Conservation (phyloP, 805 yeast species). For the Lachancea cidri region DNA sequence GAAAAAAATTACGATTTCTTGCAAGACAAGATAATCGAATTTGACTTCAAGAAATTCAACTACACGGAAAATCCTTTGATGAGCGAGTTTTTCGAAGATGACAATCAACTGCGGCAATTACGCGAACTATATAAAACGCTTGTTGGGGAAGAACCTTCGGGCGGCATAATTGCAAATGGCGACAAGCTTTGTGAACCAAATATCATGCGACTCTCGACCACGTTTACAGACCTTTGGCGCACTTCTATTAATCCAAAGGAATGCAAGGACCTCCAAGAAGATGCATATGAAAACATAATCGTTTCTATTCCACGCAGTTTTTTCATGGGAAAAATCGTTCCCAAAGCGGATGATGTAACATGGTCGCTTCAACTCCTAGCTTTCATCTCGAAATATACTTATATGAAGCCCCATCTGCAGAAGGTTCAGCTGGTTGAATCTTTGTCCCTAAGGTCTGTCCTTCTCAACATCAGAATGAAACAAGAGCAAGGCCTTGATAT, state of each 20-base stretch:
- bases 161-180: background rate
- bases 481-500: conserved; percentile 5
- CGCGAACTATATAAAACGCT: background rate
- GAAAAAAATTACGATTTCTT: conserved; percentile 33
- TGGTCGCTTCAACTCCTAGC: conserved; percentile 93
- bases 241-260: background rate
- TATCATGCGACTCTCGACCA: conserved; percentile 3
- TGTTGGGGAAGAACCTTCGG: background rate
- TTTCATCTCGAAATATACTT: conserved; percentile 86
- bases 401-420: conserved; percentile 67
- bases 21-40: conserved; percentile 5
- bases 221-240: conserved; percentile 3
- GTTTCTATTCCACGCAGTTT: conserved; percentile 48
- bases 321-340: conserved; percentile 69
- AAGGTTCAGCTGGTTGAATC: conserved; percentile 70
- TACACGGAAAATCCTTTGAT: background rate
- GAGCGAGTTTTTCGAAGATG: background rate
- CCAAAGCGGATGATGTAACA: conserved; percentile 87
- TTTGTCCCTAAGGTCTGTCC: conserved; percentile 41
- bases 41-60: conserved; percentile 1
- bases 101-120: background rate
- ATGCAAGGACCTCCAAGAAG: background rate
- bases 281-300: conserved; percentile 6
- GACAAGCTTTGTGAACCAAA: conserved; percentile 1
- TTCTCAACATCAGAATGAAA: conserved; percentile 2